Conservation (phyloP, 2,329 filamentous ascomycete genomes). For the Chaetomium sp. region DNA sequence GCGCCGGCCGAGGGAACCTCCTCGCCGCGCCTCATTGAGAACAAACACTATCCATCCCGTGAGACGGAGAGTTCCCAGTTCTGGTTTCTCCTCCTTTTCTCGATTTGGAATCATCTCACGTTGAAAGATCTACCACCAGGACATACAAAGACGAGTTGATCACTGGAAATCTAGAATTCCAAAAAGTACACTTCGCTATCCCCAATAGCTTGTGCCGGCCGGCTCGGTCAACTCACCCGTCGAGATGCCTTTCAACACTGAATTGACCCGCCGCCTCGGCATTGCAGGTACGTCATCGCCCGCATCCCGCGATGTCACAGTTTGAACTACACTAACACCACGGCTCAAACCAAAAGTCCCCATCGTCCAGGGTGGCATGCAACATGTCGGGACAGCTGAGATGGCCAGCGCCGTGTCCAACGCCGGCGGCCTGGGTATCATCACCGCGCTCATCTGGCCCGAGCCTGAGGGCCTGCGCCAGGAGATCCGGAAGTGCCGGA, state of each 20-base stretch:
- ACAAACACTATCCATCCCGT: slow-evolving; percentile 8
- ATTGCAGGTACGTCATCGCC: slow-evolving; percentile 34
- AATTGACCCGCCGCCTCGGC: slow-evolving; percentile 51
- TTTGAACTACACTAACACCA: slow-evolving; percentile 20
- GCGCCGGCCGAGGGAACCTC: neutral
- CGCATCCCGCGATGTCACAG: neutral
- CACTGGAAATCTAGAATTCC: too few relatives aligned
- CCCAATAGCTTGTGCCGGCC: neutral
- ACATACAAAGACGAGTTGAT: too few relatives aligned
- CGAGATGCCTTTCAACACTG: slow-evolving; percentile 52
- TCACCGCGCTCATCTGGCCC: slow-evolving; percentile 87
- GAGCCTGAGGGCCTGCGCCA: slow-evolving; percentile 85
- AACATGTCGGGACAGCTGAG: slow-evolving; percentile 74
- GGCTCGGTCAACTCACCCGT: neutral
- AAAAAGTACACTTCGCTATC: neutral
- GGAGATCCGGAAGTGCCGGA: slow-evolving; percentile 82
- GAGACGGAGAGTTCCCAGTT: neutral
- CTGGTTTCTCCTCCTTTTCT: neutral
- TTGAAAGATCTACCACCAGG: too few relatives aligned
- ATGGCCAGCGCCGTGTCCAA: slow-evolving; percentile 71
- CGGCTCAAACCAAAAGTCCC: slow-evolving; percentile 48
- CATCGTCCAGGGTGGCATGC: slow-evolving; percentile 78
- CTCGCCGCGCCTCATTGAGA: slow-evolving; percentile 8
- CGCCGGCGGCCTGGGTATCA: slow-evolving; percentile 74
- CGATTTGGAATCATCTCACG: slow-evolving; percentile 2